Percentiles rank a stretch among this genome's conserved stretches.
Evolutionary conservation across 768 basidiomycete genomes (phyloP).

Genomic region (Boletus tomentosulus): DNA sequence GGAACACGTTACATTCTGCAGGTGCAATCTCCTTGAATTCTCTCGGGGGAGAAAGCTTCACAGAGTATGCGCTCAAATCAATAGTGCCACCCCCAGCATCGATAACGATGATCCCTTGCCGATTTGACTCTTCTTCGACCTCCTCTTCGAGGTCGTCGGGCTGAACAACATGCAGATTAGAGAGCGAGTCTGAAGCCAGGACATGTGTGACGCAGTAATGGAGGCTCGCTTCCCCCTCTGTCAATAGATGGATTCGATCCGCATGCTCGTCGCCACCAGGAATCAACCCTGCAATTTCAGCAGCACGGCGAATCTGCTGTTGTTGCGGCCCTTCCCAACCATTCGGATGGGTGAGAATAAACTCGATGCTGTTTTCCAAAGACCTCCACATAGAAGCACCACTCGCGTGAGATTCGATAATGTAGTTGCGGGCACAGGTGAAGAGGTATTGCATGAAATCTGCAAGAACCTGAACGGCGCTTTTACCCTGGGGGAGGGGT

Average conservation of each 20-base stretch:
- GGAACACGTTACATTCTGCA: constrained; percentile 22
- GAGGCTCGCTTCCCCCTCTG: too few relatives aligned
- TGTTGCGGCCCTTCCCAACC: too few relatives aligned
- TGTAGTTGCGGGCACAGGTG: too few relatives aligned
- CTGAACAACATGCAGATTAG: not conserved
- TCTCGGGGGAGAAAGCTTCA: not conserved
- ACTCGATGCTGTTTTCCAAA: too few relatives aligned
- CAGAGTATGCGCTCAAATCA: not conserved
- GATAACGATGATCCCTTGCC: constrained; percentile 39
- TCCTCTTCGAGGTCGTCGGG: constrained; percentile 1
- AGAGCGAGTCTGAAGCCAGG: not conserved
- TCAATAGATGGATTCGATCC: not conserved
- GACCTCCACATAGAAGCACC: too few relatives aligned
- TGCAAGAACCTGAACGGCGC: not conserved
- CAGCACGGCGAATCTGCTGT: not conserved
- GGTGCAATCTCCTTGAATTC: constrained; percentile 34
- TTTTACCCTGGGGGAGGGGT: not conserved
- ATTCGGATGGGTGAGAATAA: too few relatives aligned
- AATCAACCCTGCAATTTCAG: not conserved
- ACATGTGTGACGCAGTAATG: constrained; percentile 26
- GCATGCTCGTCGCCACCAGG: not conserved
- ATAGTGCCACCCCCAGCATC: constrained; percentile 37
- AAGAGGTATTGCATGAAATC: too few relatives aligned
- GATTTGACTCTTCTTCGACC: constrained; percentile 19
- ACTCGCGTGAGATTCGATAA: too few relatives aligned